Conservation (phyloP, 139 green algal species). For the Monoraphidium neglectum region DNA sequence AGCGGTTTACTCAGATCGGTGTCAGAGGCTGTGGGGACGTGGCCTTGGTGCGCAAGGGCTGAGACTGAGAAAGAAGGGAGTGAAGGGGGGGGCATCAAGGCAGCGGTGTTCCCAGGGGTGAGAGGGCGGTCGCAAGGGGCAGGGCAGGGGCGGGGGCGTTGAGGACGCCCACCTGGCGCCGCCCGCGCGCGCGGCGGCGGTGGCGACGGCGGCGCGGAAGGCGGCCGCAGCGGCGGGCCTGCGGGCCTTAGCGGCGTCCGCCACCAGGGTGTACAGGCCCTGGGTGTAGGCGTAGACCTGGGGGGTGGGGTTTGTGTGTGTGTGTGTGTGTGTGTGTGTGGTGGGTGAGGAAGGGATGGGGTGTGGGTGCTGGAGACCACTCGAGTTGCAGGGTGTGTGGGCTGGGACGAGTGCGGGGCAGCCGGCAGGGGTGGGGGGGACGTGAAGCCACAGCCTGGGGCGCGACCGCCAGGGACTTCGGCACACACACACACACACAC, state of each 20-base stretch:
- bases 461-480: too few relatives aligned
- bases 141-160: not conserved
- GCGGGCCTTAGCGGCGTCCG: slow-evolving; percentile 24
- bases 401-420: too few relatives aligned
- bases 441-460: too few relatives aligned
- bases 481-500: too few relatives aligned
- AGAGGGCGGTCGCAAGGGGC: not conserved
- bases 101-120: not conserved
- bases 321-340: not conserved
- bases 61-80: not conserved
- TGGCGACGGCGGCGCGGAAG: slow-evolving; percentile 46
- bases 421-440: too few relatives aligned
- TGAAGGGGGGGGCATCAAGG: too few relatives aligned
- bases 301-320: not conserved
- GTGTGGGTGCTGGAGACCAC: too few relatives aligned
- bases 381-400: too few relatives aligned
- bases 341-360: not conserved
- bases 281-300: slow-evolving; percentile 39
- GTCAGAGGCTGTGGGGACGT: too few relatives aligned
- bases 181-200: slow-evolving; percentile 41
- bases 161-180: slow-evolving; percentile 40
- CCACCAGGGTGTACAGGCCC: slow-evolving; percentile 48
- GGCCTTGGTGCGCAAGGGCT: too few relatives aligned
- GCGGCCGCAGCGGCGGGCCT: slow-evolving; percentile 9
- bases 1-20: too few relatives aligned